phyloP scores from a whole-genome alignment of 768 basidiomycete species.

The Paxillus ammoniavirescens region DNA sequence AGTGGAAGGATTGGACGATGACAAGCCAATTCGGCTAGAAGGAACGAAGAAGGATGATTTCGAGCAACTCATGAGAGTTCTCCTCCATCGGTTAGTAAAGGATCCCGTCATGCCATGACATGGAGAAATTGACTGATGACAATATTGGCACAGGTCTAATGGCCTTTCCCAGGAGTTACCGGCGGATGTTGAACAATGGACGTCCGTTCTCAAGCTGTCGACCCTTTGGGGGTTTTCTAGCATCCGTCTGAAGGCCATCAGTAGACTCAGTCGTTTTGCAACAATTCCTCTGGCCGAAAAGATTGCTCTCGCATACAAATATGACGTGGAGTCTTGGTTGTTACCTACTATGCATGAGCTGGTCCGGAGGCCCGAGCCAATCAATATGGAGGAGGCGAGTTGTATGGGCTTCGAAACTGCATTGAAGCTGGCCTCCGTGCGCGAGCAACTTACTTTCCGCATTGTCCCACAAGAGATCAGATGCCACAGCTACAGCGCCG shows the following conservation, averaged over 20 bases:
- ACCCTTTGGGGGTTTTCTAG: conserved; percentile 35
- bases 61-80: conserved; percentile 9
- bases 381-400: conserved; percentile 24
- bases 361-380: conserved; percentile 2
- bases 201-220: conserved; percentile 36
- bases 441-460: conserved; percentile 1
- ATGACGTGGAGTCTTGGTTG: conserved; percentile 33
- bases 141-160: background rate
- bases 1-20: conserved; percentile 13
- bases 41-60: conserved; percentile 19
- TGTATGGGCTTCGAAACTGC: conserved; percentile 24
- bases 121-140: background rate
- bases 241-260: conserved; percentile 29
- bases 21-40: conserved; percentile 13
- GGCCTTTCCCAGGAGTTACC: conserved; percentile 19
- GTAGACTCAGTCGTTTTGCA: conserved; percentile 8
- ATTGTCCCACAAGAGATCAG: background rate
- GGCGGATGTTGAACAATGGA: conserved; percentile 30
- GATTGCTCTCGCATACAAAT: conserved; percentile 31
- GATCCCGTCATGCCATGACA: background rate
- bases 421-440: conserved; percentile 13
- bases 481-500: background rate
- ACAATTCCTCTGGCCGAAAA: conserved; percentile 27
- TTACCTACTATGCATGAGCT: conserved; percentile 37
- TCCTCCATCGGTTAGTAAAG: conserved; percentile 13